phyloP scores from a whole-genome alignment of 208 protist species.

The Tetramitus jugosus region DNA sequence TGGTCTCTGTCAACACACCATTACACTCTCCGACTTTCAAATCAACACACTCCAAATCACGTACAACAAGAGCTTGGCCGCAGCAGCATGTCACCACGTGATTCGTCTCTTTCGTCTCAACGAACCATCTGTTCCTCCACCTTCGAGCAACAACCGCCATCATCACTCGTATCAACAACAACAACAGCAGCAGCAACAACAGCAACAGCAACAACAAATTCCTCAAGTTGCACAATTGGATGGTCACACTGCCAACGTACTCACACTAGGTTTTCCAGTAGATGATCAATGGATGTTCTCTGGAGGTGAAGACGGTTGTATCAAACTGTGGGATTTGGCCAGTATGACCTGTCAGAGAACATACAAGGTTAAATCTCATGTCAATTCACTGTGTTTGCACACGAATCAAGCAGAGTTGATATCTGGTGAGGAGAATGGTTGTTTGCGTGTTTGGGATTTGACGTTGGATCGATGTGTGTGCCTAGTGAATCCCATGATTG shows the following conservation, averaged over 20 bases:
- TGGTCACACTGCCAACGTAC: constrained; percentile 68
- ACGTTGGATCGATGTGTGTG: constrained; percentile 46
- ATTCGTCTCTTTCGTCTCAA: constrained; percentile 58
- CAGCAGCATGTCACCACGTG: constrained; percentile 58
- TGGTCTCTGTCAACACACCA: constrained; percentile 53
- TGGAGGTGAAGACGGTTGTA: constrained; percentile 62
- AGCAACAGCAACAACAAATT: constrained; percentile 16
- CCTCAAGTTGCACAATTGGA: constrained; percentile 39
- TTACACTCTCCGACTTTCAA: constrained; percentile 63
- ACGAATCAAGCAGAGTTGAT: constrained; percentile 59
- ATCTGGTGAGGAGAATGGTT: constrained; percentile 59
- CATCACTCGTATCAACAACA: constrained; percentile 3
- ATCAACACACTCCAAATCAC: constrained; percentile 65
- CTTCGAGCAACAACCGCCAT: too few relatives aligned
- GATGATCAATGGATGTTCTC: constrained; percentile 74
- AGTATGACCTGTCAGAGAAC: constrained; percentile 51
- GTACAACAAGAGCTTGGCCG: constrained; percentile 57
- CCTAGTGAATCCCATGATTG: too few relatives aligned
- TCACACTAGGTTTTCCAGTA: constrained; percentile 62
- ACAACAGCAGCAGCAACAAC: neutral
- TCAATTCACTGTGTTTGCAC: constrained; percentile 63
- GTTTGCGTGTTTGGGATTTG: constrained; percentile 62
- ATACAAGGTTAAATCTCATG: constrained; percentile 44
- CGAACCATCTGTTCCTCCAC: constrained; percentile 24
- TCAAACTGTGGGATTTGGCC: constrained; percentile 74